Conservation (phyloP, 164 flowering plant genomes). For the Tetrastigma voinierianum region DNA sequence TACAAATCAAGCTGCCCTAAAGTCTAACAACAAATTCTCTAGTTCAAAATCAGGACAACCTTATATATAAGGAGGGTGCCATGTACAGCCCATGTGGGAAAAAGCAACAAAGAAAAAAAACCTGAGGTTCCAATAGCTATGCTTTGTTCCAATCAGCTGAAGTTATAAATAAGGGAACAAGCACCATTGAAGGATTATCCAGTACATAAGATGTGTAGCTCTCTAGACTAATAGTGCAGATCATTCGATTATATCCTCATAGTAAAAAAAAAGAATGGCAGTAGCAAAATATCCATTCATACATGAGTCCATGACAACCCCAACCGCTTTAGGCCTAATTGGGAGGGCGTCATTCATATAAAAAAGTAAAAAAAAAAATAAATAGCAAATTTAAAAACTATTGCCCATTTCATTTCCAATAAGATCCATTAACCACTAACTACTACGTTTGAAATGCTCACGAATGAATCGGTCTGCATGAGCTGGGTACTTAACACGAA, state of each 20-base stretch:
- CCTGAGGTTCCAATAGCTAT: constrained; percentile 6
- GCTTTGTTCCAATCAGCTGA: too few relatives aligned
- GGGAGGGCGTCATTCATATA: not conserved
- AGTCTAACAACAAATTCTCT: too few relatives aligned
- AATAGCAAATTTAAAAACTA: too few relatives aligned
- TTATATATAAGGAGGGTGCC: too few relatives aligned
- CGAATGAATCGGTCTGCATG: constrained; percentile 70
- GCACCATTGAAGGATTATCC: constrained; percentile 21
- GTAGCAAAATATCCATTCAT: constrained; percentile 1
- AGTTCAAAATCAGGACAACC: too few relatives aligned
- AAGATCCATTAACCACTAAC: constrained; percentile 21
- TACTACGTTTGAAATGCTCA: constrained; percentile 61
- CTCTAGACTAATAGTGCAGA: too few relatives aligned
- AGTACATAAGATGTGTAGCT: constrained; percentile 23
- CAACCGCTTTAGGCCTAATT: too few relatives aligned
- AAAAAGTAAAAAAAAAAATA: too few relatives aligned
- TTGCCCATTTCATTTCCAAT: not conserved
- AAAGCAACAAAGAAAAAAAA: not conserved
- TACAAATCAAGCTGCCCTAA: too few relatives aligned
- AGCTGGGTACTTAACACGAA: constrained; percentile 73
- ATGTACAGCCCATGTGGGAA: not conserved
- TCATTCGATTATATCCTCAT: not conserved
- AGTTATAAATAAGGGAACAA: not conserved
- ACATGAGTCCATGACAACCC: too few relatives aligned
- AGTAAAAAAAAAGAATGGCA: not conserved